Base-by-base conservation (phyloP, 208 protist species). In the Leishmania guyanensis region DNA sequence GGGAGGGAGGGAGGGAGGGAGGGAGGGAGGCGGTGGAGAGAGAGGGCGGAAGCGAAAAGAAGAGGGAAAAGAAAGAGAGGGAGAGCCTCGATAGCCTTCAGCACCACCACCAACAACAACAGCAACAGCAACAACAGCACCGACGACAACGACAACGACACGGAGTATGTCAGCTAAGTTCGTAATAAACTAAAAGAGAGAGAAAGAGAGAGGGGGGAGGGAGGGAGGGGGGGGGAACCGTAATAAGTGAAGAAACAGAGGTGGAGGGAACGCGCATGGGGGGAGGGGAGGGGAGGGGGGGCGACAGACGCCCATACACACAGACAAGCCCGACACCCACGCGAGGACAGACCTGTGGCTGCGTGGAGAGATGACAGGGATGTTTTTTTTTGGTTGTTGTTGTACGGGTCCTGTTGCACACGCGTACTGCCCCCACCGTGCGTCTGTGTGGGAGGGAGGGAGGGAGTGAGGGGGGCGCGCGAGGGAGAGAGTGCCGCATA, bases 291-390 rank as follows among this genome's bases (percentile, higher is more conserved):
- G 43, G 43, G 43, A 46, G 43, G 43, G 43, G 43, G 43, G 4
- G 20, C 16, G 10, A 58, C 54, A 58, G 16, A 58, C 54, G 20
- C 12, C 10, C 54, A 58, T 22, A 58, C 16, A 58, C 54, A 58
- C 54, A 58, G 54, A 58, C 10, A 58, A 46, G 43, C 43, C 43
- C 43, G 4, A 46, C 43, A 46, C 43, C 43, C 43, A 46, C 43
- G 43, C 43, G 43, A 46, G 43, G 43, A 46, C 43, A 46, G 43
- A 6, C 43, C 43, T 46, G 43, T 46, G 43, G 43, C 43, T 46
- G 43, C 43, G 43, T 81, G 26, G 69, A 74, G 1, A 77, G 58
- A 81, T 14, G 53, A 78, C 76, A 77, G 20, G 20, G 26, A 43
- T 73, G 17, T 43, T 5, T 73, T 43, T n/a, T 73, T 46, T 73